These are phyloP conservation scores for Apiospora malaysiana DNA, from an alignment of 2,329 filamentous ascomycete genomes.

Conservation along the genomic window DNA sequence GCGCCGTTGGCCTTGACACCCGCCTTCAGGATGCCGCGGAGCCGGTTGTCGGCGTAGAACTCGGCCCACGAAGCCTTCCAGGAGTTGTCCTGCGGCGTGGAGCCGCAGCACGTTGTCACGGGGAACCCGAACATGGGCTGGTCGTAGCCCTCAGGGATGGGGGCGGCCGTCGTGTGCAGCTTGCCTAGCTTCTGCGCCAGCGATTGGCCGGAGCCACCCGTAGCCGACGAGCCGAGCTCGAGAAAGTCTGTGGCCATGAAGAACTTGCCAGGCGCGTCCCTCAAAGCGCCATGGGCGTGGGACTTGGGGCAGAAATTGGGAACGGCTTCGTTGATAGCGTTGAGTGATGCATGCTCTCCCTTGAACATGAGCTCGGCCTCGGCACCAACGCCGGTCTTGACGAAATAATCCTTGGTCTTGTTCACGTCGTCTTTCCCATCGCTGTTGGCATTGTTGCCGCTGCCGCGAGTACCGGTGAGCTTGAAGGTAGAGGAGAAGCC, in stretches of 20 bases:
- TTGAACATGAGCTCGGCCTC: constrained; percentile 72
- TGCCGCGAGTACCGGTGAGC: constrained; percentile 50
- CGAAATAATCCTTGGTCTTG: constrained; percentile 60
- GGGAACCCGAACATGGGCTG: constrained; percentile 81
- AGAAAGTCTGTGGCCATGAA: constrained; percentile 83
- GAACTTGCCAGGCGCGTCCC: constrained; percentile 54
- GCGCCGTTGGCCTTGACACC: constrained; percentile 66
- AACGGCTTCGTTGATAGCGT: constrained; percentile 75
- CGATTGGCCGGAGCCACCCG: constrained; percentile 55
- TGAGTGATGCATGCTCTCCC: constrained; percentile 82
- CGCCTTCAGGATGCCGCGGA: constrained; percentile 67
- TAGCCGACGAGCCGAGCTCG: constrained; percentile 58
- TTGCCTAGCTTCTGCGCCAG: constrained; percentile 79
- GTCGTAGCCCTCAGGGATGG: constrained; percentile 62
- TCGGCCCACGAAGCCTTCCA: constrained; percentile 79
- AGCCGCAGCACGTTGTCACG: constrained; percentile 83
- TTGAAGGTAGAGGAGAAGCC: constrained; percentile 74
- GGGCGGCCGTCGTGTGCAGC: constrained; percentile 78
- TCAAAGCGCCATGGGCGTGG: constrained; percentile 71
- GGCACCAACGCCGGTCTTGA: constrained; percentile 70
- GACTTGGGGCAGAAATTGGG: constrained; percentile 78
- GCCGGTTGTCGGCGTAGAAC: constrained; percentile 80
- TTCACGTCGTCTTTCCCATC: constrained; percentile 41
- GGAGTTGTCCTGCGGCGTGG: constrained; percentile 80
- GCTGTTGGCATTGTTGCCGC: background rate